phyloP scores from a whole-genome alignment of 2,329 filamentous ascomycete species.

The Cladosporium oxysporum region DNA sequence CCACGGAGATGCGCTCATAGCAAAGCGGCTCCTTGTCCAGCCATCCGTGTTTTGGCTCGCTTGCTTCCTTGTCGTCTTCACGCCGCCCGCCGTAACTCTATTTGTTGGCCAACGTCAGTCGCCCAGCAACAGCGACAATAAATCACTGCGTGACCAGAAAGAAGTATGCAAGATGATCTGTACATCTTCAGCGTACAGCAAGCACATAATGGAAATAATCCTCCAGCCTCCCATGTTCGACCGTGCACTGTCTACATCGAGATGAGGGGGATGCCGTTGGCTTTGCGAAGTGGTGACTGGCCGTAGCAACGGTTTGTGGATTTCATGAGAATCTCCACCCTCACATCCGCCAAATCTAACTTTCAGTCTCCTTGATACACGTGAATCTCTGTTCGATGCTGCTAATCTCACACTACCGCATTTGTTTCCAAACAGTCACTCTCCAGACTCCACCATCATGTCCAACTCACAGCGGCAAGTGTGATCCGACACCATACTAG shows the following conservation, averaged over 20 bases:
- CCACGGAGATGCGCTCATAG: not conserved
- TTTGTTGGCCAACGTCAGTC: not conserved
- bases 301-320: slow-evolving; percentile 3
- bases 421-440: not conserved
- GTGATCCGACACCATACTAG: too few species aligned
- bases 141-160: not conserved
- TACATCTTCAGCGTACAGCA: not conserved
- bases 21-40: not conserved
- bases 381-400: not conserved
- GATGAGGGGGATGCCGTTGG: slow-evolving; percentile 8
- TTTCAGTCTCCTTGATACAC: not conserved
- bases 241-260: not conserved
- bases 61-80: slow-evolving; percentile 5
- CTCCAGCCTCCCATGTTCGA: not conserved
- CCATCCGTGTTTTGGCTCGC: slow-evolving; percentile 10
- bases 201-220: not conserved
- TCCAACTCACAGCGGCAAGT: not conserved
- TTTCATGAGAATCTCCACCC: not conserved
- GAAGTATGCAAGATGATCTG: not conserved
- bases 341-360: not conserved
- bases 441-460: not conserved
- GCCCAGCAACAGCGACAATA: slow-evolving; percentile 3
- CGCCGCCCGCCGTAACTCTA: slow-evolving; percentile 11
- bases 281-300: not conserved
- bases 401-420: not conserved